Percentiles rank a stretch among this genome's conserved stretches.
Conservation (phyloP, 768 basidiomycete species). For the Kwoniella mangroviensis region DNA sequence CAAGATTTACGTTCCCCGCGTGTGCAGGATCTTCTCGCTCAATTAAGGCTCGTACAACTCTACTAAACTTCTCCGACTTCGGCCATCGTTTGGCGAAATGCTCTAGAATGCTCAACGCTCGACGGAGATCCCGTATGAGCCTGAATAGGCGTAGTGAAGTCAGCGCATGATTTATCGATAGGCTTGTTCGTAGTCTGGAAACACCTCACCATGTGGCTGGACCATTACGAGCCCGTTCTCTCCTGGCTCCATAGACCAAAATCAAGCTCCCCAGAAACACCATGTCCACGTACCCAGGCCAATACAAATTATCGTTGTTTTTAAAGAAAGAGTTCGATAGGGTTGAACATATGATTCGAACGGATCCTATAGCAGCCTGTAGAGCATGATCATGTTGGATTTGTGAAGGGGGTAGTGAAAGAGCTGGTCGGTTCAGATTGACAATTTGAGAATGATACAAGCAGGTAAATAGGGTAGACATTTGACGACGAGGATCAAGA, state of each 20-base stretch:
- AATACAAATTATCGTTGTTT: constrained; percentile 7
- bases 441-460: constrained; percentile 38
- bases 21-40: constrained; percentile 3
- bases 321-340: constrained; percentile 9
- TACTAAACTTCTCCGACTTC: constrained; percentile 16
- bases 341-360: constrained; percentile 26
- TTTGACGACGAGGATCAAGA: constrained; percentile 14
- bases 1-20: neutral
- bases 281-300: constrained; percentile 43
- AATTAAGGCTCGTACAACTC: constrained; percentile 22
- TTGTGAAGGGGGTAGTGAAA: constrained; percentile 27
- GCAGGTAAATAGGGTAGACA: constrained; percentile 34
- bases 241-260: constrained; percentile 30
- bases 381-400: constrained; percentile 31
- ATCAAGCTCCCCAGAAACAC: constrained; percentile 33
- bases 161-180: neutral
- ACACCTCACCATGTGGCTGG: neutral
- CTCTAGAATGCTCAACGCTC: constrained; percentile 25
- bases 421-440: constrained; percentile 26
- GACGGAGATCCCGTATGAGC: constrained; percentile 20
- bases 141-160: neutral
- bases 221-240: constrained; percentile 4
- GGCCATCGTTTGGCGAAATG: constrained; percentile 22
- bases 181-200: neutral
- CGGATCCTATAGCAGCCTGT: constrained; percentile 32